These are phyloP conservation scores for Planoprotostelium fungivorum DNA, from an alignment of 78 protist species.

Conservation along the genomic window DNA sequence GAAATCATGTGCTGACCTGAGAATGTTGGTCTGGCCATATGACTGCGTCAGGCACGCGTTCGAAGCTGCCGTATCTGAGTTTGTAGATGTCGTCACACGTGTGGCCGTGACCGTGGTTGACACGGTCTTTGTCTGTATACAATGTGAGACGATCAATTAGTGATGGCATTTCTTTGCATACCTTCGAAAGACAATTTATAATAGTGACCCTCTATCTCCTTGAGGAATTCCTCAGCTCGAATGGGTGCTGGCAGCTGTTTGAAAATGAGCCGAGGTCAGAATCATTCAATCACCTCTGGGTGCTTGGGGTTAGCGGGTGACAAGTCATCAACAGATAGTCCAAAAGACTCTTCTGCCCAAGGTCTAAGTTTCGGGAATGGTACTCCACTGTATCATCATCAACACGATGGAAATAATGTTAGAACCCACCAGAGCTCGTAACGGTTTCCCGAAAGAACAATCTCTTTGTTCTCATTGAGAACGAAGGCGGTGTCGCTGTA, in stretches of 20 bases:
- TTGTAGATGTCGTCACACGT: background rate
- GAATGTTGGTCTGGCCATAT: background rate
- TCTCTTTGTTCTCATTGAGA: background rate
- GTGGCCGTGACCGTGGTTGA: background rate
- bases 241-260: background rate
- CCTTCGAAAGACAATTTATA: background rate
- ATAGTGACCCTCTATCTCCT: background rate
- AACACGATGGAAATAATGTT: background rate
- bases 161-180: background rate
- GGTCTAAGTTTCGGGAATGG: background rate
- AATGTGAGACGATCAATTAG: background rate
- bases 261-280: background rate
- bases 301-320: background rate
- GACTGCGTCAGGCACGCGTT: background rate
- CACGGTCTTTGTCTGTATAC: background rate
- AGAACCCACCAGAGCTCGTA: background rate
- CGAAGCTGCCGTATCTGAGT: background rate
- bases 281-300: background rate
- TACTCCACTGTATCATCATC: background rate
- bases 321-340: background rate
- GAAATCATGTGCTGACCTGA: no score
- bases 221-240: background rate
- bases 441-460: background rate
- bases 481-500: background rate
- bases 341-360: background rate